Conservation (phyloP, 2,329 filamentous ascomycete species). For the Stenocarpella maydis region DNA sequence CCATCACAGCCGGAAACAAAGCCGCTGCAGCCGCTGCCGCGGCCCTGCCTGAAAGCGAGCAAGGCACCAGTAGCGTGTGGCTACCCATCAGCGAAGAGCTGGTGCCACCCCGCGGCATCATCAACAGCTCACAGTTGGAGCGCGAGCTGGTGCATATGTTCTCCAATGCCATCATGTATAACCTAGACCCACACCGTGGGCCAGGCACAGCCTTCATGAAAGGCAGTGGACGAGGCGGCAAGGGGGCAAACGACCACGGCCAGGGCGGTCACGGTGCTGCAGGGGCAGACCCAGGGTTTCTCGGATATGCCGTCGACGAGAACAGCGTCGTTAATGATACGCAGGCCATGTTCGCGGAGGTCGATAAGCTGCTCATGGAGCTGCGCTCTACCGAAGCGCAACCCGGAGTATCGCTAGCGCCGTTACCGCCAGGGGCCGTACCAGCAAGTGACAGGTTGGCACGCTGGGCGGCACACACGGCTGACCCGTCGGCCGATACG, state of each 20-base stretch:
- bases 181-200: conserved; percentile 79
- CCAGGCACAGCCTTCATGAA: conserved; percentile 69
- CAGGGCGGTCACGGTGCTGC: conserved; percentile 31
- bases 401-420: conserved; percentile 49
- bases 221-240: conserved; percentile 46
- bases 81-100: conserved; percentile 79
- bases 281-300: conserved; percentile 54
- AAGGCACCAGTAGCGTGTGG: conserved; percentile 64
- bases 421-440: conserved; percentile 38
- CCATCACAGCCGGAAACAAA: conserved; percentile 77
- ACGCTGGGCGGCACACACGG: conserved; percentile 29
- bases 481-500: conserved; percentile 26
- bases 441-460: conserved; percentile 35
- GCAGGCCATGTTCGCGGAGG: conserved; percentile 87
- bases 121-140: conserved; percentile 92
- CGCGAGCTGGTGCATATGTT: conserved; percentile 97
- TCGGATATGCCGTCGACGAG: conserved; percentile 76
- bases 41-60: conserved; percentile 67
- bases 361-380: conserved; percentile 79
- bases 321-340: conserved; percentile 89
- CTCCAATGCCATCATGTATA: conserved; percentile 98
- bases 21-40: conserved; percentile 68
- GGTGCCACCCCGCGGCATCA: conserved; percentile 85
- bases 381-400: conserved; percentile 78
- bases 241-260: conserved; percentile 47